A percentile compares a stretch with the other conserved stretches of the same genome.
Conservation (phyloP, 768 basidiomycete species). For the Lactarius deliciosus region DNA sequence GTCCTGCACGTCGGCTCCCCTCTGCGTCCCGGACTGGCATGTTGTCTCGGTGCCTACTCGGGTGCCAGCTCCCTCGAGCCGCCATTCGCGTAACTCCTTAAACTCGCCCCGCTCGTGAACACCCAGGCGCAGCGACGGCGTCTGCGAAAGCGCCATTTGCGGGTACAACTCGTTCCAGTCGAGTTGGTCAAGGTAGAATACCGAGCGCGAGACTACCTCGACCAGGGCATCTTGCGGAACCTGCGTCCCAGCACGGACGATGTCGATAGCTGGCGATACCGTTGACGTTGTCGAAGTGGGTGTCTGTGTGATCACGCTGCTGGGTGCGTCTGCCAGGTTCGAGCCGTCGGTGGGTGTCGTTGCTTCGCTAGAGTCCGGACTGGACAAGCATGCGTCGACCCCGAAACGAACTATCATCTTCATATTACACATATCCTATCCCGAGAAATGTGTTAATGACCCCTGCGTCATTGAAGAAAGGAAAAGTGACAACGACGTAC, state of each 20-base stretch:
- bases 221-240: conserved; percentile 30
- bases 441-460: background rate
- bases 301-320: conserved; percentile 24
- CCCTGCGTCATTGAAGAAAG: background rate
- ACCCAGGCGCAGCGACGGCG: conserved; percentile 57
- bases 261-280: background rate
- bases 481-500: conserved; percentile 41
- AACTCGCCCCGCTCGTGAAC: conserved; percentile 58
- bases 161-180: conserved; percentile 64
- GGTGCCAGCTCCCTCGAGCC: conserved; percentile 29
- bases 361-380: background rate
- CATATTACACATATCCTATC: conserved; percentile 56
- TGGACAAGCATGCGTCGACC: conserved; percentile 43
- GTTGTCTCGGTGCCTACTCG: background rate
- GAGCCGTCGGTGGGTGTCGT: conserved; percentile 24
- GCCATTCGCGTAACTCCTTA: conserved; percentile 46
- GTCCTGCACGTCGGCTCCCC: background rate
- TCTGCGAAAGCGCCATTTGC: conserved; percentile 70
- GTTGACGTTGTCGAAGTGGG: background rate
- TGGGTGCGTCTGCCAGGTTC: conserved; percentile 28
- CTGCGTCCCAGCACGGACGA: conserved; percentile 23
- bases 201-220: conserved; percentile 39
- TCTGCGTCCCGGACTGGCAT: background rate
- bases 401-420: conserved; percentile 60
- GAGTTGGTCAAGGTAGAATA: conserved; percentile 31